phyloP scores from a whole-genome alignment of 306 rosid genomes.

The Sindora glabra region DNA sequence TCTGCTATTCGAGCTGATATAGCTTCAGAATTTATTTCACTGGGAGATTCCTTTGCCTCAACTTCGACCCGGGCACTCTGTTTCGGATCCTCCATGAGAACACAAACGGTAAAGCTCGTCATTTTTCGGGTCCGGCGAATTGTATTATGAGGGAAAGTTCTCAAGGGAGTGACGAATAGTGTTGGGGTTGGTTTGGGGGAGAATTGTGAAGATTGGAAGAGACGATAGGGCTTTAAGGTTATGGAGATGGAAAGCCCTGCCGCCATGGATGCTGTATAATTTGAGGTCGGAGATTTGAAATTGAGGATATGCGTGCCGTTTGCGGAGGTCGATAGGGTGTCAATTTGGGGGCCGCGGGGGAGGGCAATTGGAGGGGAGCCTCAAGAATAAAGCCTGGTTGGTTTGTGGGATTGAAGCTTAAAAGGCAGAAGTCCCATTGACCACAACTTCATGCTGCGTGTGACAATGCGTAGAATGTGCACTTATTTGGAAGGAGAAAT shows the following conservation, averaged over 20 bases:
- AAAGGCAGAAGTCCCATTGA: too few species aligned
- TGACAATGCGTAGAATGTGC: too few species aligned
- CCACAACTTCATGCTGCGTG: neutral
- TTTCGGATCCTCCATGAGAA: constrained; percentile 65
- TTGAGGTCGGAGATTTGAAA: neutral
- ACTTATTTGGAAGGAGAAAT: neutral
- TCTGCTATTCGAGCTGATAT: constrained; percentile 37
- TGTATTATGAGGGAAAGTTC: constrained; percentile 12
- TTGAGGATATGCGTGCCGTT: neutral
- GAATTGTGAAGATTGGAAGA: constrained; percentile 20
- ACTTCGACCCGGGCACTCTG: constrained; percentile 18
- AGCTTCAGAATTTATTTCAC: constrained; percentile 16
- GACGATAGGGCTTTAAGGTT: constrained; percentile 40
- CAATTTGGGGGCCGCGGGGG: too few species aligned
- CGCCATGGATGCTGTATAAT: constrained; percentile 50
- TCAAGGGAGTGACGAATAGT: constrained; percentile 26
- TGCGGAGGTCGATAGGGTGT: neutral
- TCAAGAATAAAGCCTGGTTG: neutral
- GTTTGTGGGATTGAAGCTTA: neutral
- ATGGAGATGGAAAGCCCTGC: constrained; percentile 52
- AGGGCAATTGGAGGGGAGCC: neutral
- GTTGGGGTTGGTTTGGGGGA: constrained; percentile 27
- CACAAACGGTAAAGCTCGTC: constrained; percentile 44
- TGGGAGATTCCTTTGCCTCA: constrained; percentile 1
- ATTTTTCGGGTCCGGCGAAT: constrained; percentile 23